Evolutionary conservation across 345 rosid species (phyloP).

Genomic region (Punica granatum): DNA sequence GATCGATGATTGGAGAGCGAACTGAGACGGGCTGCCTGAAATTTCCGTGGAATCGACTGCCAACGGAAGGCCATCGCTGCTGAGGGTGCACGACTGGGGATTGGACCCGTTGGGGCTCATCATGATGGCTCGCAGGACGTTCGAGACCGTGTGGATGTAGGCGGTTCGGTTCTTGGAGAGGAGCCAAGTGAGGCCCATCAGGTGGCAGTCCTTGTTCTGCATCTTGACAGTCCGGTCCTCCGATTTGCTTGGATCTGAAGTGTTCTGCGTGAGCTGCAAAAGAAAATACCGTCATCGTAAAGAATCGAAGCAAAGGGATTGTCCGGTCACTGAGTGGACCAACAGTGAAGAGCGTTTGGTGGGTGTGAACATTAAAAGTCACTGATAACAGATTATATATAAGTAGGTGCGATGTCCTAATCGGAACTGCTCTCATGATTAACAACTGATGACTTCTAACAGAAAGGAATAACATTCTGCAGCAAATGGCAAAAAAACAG

Average conservation of each 20-base stretch:
- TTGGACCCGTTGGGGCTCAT: conserved; percentile 33
- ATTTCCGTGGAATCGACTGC: conserved; percentile 76
- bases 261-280: conserved; percentile 54
- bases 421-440: conserved; percentile 8
- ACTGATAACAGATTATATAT: background rate
- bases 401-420: conserved; percentile 22
- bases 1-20: conserved; percentile 9
- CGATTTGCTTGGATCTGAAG: conserved; percentile 50
- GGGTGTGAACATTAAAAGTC: background rate
- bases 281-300: background rate
- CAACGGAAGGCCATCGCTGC: conserved; percentile 79
- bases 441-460: conserved; percentile 11
- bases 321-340: background rate
- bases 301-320: background rate
- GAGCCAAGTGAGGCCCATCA: conserved; percentile 98
- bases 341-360: conserved; percentile 14
- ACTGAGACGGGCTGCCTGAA: conserved; percentile 29
- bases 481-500: background rate
- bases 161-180: conserved; percentile 69
- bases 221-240: conserved; percentile 66
- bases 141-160: conserved; percentile 71
- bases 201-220: conserved; percentile 80
- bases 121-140: conserved; percentile 77
- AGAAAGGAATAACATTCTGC: background rate
- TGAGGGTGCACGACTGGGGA: conserved; percentile 68